Base-by-base conservation (phyloP, 257 asterid species). In the Gardenia jasminoides region DNA sequence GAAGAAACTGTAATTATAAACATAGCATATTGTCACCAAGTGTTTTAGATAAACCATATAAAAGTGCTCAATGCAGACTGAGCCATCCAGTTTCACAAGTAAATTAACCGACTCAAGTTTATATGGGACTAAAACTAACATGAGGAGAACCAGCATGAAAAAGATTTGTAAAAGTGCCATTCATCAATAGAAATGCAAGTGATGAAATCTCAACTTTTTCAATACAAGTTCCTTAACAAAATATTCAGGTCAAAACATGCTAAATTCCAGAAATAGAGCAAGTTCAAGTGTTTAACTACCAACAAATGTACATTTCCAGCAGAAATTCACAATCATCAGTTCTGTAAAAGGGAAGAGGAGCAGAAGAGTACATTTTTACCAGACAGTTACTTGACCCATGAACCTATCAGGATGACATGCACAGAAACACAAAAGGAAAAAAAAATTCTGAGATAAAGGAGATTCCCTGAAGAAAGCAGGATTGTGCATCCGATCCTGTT, bases 1-100 rank as follows among this genome's bases (percentile, higher is more conserved):
- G 99, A 83, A 96, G 97, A 90, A 93, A 96, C 99, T 96, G 93
- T 44, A 78, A 78, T 39, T 16, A 6, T 19, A 82, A 76, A 48
- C 67, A 82, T 43, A 70, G 77, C 43, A 82, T 46, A 33, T 70
- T 48, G 65, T 67, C 33, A 79, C n/a, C 41, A 5, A 36, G 41
- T 36, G 41, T 36, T 36, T 36, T 54, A 12, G 10, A 33, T 4
- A 20, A 20, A 26, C 19, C 28, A 19, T 56, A 50, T 1, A 19
- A 20, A 3, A 58, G 1, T 8, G 15, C 8, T 44, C 28, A 41
- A 3, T 10, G 30, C 13, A 41, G 22, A 68, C 39, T 22, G 54
- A 31, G 10, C 22, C 26, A 36, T 16, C 48, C 52, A n/a, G 58
- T 50, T 30, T 48, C 17, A 70, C 3, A 28, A 48, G 44, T 22